Percentiles rank a stretch among this genome's conserved stretches.
These are phyloP conservation scores for Cladosporium austrohemisphaericum DNA, from an alignment of 2,329 filamentous ascomycete genomes.

Conservation along the genomic window DNA sequence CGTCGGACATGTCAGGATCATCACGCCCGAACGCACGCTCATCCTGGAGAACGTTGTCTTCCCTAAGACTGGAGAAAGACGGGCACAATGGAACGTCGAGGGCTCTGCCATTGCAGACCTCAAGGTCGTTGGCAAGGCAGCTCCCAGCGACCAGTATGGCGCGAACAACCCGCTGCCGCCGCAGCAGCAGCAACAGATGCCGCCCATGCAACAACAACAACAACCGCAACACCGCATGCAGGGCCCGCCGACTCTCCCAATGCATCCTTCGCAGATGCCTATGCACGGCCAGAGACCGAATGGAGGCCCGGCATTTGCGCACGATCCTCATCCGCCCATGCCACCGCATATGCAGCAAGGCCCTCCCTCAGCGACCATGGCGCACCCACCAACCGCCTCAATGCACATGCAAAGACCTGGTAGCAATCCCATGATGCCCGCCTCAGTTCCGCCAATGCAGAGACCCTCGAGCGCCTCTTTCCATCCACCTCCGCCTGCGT, in stretches of 20 bases:
- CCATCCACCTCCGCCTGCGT: not conserved
- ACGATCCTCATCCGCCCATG: not conserved
- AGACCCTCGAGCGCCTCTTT: not conserved
- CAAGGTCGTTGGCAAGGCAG: conserved; percentile 41
- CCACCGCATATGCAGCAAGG: conserved; percentile 19
- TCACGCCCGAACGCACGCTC: conserved; percentile 63
- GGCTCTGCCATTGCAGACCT: conserved; percentile 58
- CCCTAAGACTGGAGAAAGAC: conserved; percentile 50
- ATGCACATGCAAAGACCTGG: conserved; percentile 16
- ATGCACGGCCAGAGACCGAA: conserved; percentile 10
- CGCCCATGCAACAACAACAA: not conserved
- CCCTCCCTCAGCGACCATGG: too few species aligned
- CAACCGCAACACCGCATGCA: not conserved
- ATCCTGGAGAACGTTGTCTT: conserved; percentile 64
- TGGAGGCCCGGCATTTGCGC: not conserved
- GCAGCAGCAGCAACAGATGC: not conserved
- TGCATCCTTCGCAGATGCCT: conserved; percentile 19
- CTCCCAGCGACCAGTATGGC: not conserved
- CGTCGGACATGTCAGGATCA: conserved; percentile 66
- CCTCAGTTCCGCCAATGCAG: not conserved
- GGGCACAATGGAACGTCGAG: conserved; percentile 54
- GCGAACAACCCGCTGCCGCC: too few species aligned
- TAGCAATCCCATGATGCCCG: conserved; percentile 12
- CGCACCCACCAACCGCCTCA: conserved; percentile 18
- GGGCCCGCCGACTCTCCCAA: conserved; percentile 9